These are phyloP conservation scores for Puccinia horiana DNA, from an alignment of 1,284 basidiomycete species.

Conservation along the genomic window DNA sequence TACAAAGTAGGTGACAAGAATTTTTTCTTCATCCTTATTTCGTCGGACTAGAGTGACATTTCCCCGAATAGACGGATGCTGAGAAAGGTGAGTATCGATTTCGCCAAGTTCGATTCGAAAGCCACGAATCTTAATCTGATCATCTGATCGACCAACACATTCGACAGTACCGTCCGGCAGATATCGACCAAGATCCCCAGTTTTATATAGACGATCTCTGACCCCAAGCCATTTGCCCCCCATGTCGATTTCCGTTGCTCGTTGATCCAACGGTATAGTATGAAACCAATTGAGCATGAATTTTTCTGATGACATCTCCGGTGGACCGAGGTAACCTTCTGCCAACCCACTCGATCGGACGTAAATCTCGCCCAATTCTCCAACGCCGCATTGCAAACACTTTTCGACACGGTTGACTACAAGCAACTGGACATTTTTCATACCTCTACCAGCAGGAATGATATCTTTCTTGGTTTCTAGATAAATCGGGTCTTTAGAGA, in stretches of 20 bases:
- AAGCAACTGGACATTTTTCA: slow-evolving; percentile 96
- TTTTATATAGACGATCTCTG: slow-evolving; percentile 95
- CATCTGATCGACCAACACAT: slow-evolving; percentile 95
- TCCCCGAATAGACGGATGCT: slow-evolving; percentile 89
- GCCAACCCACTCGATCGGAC: slow-evolving; percentile 94
- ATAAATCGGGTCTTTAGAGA: slow-evolving; percentile 83
- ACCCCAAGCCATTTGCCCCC: slow-evolving; percentile 83
- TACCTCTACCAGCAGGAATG: slow-evolving; percentile 95
- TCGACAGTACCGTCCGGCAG: slow-evolving; percentile 90
- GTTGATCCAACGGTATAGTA: slow-evolving; percentile 59
- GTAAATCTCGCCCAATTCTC: slow-evolving; percentile 98
- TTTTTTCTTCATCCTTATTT: slow-evolving; percentile 99
- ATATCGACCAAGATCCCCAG: slow-evolving; percentile 94
- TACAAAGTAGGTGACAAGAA: slow-evolving; percentile 97
- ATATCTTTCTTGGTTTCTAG: slow-evolving; percentile 93
- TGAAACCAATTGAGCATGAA: slow-evolving; percentile 90
- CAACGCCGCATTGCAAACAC: slow-evolving; percentile 84
- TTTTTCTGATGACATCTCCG: slow-evolving; percentile 80
- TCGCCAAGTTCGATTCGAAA: slow-evolving; percentile 99
- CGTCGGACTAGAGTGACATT: slow-evolving; percentile 95
- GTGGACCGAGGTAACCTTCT: slow-evolving; percentile 84
- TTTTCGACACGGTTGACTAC: slow-evolving; percentile 93
- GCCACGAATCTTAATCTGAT: slow-evolving; percentile 99
- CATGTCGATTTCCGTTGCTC: slow-evolving; percentile 64
- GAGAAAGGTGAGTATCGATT: slow-evolving; percentile 93